These are phyloP conservation scores for Chlorella sp. DNA, from an alignment of 139 green algal genomes.

Conservation along the genomic window DNA sequence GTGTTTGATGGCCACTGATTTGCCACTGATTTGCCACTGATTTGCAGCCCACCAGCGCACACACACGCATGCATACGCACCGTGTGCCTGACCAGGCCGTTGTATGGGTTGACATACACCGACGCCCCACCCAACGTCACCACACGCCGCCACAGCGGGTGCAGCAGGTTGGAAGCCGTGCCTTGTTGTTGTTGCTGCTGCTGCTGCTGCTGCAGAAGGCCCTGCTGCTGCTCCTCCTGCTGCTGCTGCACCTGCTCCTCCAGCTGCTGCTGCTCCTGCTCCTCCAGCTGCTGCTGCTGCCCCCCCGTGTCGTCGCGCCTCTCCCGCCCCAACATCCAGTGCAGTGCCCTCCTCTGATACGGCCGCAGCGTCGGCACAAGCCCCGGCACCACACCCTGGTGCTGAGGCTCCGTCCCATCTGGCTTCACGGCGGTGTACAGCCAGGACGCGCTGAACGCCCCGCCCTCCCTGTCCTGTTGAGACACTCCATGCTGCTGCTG, in stretches of 20 bases:
- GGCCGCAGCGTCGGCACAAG: constrained; percentile 62
- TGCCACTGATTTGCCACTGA: too few relatives aligned
- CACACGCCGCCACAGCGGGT: constrained; percentile 59
- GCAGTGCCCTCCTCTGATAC: constrained; percentile 74
- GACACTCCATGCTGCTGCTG: too few relatives aligned
- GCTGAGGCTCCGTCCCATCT: constrained; percentile 40
- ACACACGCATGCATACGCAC: too few relatives aligned
- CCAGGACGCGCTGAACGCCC: constrained; percentile 38
- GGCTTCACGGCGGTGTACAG: constrained; percentile 65
- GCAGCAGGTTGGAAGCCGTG: constrained; percentile 2
- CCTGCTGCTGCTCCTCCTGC: too few relatives aligned
- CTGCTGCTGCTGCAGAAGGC: too few relatives aligned
- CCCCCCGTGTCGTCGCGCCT: too few relatives aligned
- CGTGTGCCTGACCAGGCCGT: constrained; percentile 18
- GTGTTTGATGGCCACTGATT: too few relatives aligned
- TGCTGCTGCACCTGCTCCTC: too few relatives aligned
- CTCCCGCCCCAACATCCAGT: constrained; percentile 71
- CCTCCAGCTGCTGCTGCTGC: too few relatives aligned
- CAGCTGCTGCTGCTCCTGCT: too few relatives aligned
- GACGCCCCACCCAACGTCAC: background rate
- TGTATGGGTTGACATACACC: constrained; percentile 53
- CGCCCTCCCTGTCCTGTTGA: too few relatives aligned
- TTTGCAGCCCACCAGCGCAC: too few relatives aligned
- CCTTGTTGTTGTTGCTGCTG: background rate
- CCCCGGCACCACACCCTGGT: constrained; percentile 1